Evolutionary conservation across 2,329 filamentous ascomycete species (phyloP), one percentile per base, ranked within the genome.

Genomic region (Phoma sp.): DNA sequence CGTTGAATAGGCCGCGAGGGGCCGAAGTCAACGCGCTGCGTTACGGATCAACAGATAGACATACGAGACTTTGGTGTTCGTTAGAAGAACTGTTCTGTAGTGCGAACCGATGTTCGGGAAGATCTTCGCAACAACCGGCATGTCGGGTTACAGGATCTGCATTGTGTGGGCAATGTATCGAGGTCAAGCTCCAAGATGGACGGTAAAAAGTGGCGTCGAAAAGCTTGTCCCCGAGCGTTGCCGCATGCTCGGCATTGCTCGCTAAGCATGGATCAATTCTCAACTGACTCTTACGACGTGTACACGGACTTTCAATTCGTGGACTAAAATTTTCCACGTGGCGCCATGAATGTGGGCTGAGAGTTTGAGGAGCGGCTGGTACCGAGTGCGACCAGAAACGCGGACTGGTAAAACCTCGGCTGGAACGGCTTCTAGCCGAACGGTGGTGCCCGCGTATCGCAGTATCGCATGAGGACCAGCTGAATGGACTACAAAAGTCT

Each of bases 181-280:
- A n/a, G 14, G 39, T 48, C 39, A 48, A 48, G 51, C 44, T 30
- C 39, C 39, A 13, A 10, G n/a, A 29, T 39, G 22, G 13, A 22
- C 23, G 38, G 39, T 38, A 44, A 45, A 38, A 54, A 29, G 44
- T 44, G 39, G 51, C 51, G 39, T 47, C 11, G 14, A 30, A 44
- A 54, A 40, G 51, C 51, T 48, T 54, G 23, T 45, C 14, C n/a
- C 2, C 13, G 13, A 48, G 33, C 39, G 39, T 53, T 47, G 25
- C 18, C 22, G 25, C 18, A 14, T n/a, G 23, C 23, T n/a, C n/a
- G n/a, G n/a, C n/a, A n/a, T n/a, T n/a, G n/a, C n/a, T n/a, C 24
- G 37, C 10, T 22, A 46, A 40, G 33, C 40, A 39, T 44, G 45
- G 18, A 39, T 40, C 0, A 22, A 4, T 35, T 3, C 38, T 33